Percentiles rank a stretch among this genome's conserved stretches.
Conservation (phyloP, 495 filamentous ascomycete species). For the Amphirosellinia nigrospora region DNA sequence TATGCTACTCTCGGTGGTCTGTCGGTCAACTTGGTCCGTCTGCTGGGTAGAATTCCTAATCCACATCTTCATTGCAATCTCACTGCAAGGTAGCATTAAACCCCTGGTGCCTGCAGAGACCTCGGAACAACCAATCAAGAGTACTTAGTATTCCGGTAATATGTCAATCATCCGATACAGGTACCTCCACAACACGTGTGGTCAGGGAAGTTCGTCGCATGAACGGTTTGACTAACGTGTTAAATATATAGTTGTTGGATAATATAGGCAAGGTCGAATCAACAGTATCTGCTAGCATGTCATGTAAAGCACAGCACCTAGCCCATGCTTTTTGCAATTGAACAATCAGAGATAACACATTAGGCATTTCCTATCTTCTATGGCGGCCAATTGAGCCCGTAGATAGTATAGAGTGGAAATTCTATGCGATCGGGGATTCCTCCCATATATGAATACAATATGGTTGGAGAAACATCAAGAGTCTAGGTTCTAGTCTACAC, state of each 20-base stretch:
- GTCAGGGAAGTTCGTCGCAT: background rate
- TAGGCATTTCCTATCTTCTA: background rate
- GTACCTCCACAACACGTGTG: slow-evolving; percentile 1
- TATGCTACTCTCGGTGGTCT: background rate
- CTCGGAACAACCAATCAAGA: background rate
- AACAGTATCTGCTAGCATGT: background rate
- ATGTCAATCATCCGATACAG: background rate
- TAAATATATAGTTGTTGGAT: background rate
- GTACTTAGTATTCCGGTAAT: background rate
- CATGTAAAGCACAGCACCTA: background rate
- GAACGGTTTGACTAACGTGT: background rate
- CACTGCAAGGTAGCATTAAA: background rate
- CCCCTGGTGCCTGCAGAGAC: background rate
- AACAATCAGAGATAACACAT: background rate
- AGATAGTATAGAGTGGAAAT: background rate
- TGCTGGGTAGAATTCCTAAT: background rate
- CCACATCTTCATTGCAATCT: background rate
- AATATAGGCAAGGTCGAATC: background rate
- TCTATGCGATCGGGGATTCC: background rate
- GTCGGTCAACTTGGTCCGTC: background rate
- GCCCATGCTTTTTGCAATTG: background rate
- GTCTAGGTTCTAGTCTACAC: no score
- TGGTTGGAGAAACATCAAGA: background rate
- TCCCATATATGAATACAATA: background rate
- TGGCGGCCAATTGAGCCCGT: background rate